Evolutionary conservation across 1,139 yeast genomes (phyloP).

Genomic region (Saccharomyces pastorianus): DNA sequence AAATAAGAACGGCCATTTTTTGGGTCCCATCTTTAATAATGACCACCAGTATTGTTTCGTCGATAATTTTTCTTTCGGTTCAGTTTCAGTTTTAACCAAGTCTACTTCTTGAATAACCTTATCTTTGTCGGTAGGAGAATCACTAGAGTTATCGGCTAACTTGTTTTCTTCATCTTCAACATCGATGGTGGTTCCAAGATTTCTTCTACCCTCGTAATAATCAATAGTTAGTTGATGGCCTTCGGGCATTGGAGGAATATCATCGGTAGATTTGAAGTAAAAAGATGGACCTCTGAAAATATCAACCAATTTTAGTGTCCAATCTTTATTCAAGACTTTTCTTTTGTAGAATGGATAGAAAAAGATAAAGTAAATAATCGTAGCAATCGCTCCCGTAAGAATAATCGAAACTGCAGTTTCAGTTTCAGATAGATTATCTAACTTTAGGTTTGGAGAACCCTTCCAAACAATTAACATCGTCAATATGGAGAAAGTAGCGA

Average conservation of each 20-base stretch:
- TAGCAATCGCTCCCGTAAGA: conserved; percentile 56
- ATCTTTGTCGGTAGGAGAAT: conserved; percentile 2
- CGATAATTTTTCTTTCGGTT: conserved; percentile 26
- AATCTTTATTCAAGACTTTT: conserved; percentile 53
- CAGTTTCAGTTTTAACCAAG: conserved; percentile 9
- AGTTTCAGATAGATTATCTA: conserved; percentile 43
- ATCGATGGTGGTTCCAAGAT: conserved; percentile 17
- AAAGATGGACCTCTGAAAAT: conserved; percentile 49
- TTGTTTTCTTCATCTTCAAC: conserved; percentile 21
- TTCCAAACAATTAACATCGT: conserved; percentile 61
- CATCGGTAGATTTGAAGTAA: conserved; percentile 47
- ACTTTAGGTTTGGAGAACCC: conserved; percentile 60
- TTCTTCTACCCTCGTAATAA: conserved; percentile 57
- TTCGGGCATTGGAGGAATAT: conserved; percentile 60
- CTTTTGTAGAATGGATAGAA: conserved; percentile 58
- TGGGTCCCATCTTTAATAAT: conserved; percentile 40
- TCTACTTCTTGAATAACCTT: neutral
- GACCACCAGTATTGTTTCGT: conserved; percentile 41
- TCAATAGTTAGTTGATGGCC: conserved; percentile 50
- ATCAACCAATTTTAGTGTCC: conserved; percentile 58
- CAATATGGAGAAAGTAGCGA: conserved; percentile 51
- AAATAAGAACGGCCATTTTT: conserved; percentile 45
- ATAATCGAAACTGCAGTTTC: conserved; percentile 50
- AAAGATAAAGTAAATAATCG: conserved; percentile 44
- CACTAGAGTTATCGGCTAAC: conserved; percentile 9